Base-by-base conservation (phyloP, 1,139 yeast species). In the Kluyveromyces sp. region DNA sequence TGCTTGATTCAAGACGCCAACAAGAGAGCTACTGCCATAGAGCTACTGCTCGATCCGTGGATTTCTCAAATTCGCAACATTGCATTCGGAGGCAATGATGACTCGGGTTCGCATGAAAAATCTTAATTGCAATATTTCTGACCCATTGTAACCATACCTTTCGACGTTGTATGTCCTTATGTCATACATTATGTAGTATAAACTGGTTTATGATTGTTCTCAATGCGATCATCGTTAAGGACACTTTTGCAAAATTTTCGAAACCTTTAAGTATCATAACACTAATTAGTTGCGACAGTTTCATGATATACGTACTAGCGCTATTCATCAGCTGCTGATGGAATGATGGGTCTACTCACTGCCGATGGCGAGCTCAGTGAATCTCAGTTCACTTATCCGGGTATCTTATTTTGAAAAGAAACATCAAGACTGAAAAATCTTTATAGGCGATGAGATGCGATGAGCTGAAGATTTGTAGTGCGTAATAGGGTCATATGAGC, bases 1-100 rank as follows among this genome's bases (percentile, higher is more conserved):
- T 86, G 96, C 60, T 71, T 92, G 51, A 87, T 84, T 51, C 86
- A 83, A 50, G 92, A 88, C 60, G 95, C 97, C 2, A 70, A 70
- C 39, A 75, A 77, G 59, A 75, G 98, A 51, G 81, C 89, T 1
- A 74, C 85, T 34, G 96, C 98, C 0, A 82, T 80, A 40, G 96
- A 88, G 55, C 70, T 92, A 43, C 68, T 92, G 56, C 77, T 77
- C 49, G 96, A 92, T 63, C 96, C 96, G 2, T 92, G 98, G 98
- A 80, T 83, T 49, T 75, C 78, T 39, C 77, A 79, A 22, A 83
- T 84, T 45, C 68, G 89, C 54, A 78, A 77, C 52, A 75, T 79
- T 46, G 89, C 94, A 1, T 81, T 83, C 61, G 83, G 74, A 36
- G 72, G 70, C 31, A 50, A 17, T n/a, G 12, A 28, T 13, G 35